Conservation (phyloP, 164 flowering plant species). For the Liriodendron chinense region DNA sequence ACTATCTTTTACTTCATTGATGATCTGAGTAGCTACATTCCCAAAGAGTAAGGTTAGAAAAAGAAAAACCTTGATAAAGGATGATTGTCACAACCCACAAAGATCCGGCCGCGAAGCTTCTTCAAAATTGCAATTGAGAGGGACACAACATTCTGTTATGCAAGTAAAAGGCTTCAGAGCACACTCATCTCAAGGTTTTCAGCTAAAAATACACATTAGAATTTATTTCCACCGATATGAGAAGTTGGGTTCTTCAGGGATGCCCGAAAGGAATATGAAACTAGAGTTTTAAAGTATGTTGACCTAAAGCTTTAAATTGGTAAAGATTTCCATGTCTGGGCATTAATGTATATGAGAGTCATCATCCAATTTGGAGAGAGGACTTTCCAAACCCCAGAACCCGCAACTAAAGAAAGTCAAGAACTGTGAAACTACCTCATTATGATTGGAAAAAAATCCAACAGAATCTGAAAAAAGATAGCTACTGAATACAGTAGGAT, state of each 20-base stretch:
- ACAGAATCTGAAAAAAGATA: neutral
- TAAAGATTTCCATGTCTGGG: neutral
- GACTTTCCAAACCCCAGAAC: neutral
- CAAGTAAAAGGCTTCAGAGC: constrained; percentile 9
- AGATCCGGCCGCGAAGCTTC: constrained; percentile 54
- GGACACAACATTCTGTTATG: constrained; percentile 84
- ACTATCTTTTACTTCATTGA: too few relatives aligned
- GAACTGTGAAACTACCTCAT: neutral
- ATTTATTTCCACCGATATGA: neutral
- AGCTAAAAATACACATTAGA: neutral
- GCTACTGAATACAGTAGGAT: neutral
- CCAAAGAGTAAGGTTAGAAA: too few relatives aligned
- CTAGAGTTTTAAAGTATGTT: neutral
- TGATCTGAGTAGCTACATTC: too few relatives aligned
- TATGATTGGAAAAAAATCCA: too few relatives aligned
- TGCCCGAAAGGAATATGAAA: neutral
- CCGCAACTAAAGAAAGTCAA: neutral
- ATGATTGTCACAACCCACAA: constrained; percentile 94
- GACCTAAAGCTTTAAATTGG: neutral
- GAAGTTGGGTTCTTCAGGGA: neutral
- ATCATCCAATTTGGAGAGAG: neutral
- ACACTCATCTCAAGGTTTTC: neutral
- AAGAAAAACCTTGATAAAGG: constrained; percentile 74
- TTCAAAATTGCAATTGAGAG: constrained; percentile 75
- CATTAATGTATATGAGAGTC: too few relatives aligned